Base-by-base conservation (phyloP, 306 rosid species). In the Trifolium fragiferum region DNA sequence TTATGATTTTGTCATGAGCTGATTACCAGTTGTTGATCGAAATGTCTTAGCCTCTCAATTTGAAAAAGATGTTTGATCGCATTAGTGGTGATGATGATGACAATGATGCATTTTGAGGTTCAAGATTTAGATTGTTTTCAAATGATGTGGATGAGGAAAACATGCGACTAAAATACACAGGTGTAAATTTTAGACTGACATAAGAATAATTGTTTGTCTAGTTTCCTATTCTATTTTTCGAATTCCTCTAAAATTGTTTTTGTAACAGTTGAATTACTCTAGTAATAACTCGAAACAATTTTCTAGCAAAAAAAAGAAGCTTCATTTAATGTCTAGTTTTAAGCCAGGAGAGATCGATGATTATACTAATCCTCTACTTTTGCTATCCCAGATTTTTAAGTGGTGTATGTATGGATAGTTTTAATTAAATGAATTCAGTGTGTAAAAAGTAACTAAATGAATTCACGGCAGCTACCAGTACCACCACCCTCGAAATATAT, bases 161-260 rank as follows among this genome's bases (percentile, higher is more conserved):
- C 10, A 35, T 51, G 75, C 74, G 49, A 30, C 64, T 76, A 25
- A 41, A 54, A 86, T 68, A 51, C 33, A 40, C 46, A 7, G 41
- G 32, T 76, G 38, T 60, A 65, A 54, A 75, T 68, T 78, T 75
- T 70, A 68, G 60, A 82, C 73, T 60, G 65, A 78, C 25, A 73
- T 70, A 64, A 54, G 40, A 70, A 51, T 50, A 54, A 69, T 15
- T 35, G 59, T 44, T 14, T 14, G 72, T 43, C 49, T 4, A 35
- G 19, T 55, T 30, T 53, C 33, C 47, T 18, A 30, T 30, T 30
- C 33, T 41, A 40, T 30, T 40, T 54, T 55, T 51, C 40, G 30
- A 75, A 65, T 66, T 67, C 51, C 68, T 43, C 74, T 57, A 5
- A 8, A 46, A 5, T 46, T 40, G 3, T 35, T 37, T 37, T 7